phyloP scores from a whole-genome alignment of 495 filamentous ascomycete genomes.

The Cryomyces antarcticus region DNA sequence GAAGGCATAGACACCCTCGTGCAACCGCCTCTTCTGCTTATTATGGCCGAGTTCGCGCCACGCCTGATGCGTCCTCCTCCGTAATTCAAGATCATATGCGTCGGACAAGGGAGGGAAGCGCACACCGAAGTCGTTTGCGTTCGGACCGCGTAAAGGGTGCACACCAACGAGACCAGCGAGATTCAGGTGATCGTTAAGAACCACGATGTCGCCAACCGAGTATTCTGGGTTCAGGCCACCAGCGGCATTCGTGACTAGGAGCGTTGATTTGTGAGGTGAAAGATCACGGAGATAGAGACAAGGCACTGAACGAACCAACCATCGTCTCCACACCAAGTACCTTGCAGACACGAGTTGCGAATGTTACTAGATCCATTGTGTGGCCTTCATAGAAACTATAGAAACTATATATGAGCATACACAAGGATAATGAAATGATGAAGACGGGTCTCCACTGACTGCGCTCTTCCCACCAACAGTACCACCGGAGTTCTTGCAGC shows the following conservation, averaged over 20 bases:
- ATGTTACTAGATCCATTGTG: slow-evolving; percentile 44
- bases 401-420: background rate
- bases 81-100: slow-evolving; percentile 52
- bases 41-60: slow-evolving; percentile 32
- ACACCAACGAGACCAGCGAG: slow-evolving; percentile 47
- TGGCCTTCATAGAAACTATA: slow-evolving; percentile 60
- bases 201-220: slow-evolving; percentile 49
- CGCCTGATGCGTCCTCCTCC: slow-evolving; percentile 35
- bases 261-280: background rate
- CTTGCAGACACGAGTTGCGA: slow-evolving; percentile 51
- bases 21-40: slow-evolving; percentile 28
- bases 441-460: slow-evolving; percentile 30
- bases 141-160: slow-evolving; percentile 54
- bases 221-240: slow-evolving; percentile 52
- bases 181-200: slow-evolving; percentile 63
- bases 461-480: slow-evolving; percentile 52
- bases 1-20: slow-evolving; percentile 61
- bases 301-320: slow-evolving; percentile 28
- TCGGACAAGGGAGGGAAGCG: slow-evolving; percentile 57
- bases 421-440: too few relatives aligned
- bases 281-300: background rate
- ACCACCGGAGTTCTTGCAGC: slow-evolving; percentile 34
- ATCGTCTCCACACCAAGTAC: slow-evolving; percentile 43
- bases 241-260: slow-evolving; percentile 52
- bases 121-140: slow-evolving; percentile 44